Percentiles rank a stretch among this genome's conserved stretches.
These are phyloP conservation scores for Leccinum fallax DNA, from an alignment of 1,284 basidiomycete species.

Conservation along the genomic window DNA sequence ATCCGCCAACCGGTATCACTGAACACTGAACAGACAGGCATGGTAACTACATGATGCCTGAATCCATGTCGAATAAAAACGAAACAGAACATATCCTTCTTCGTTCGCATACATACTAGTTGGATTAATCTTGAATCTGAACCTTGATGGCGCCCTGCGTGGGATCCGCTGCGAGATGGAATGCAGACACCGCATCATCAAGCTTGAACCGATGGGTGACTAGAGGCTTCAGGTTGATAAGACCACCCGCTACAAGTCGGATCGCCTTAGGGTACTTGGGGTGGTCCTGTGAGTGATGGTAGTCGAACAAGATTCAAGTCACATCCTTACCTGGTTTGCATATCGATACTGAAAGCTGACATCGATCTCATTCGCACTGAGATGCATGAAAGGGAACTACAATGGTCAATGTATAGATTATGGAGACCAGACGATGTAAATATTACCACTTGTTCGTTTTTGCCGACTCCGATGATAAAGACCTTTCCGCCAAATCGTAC, in stretches of 20 bases:
- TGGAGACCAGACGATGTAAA: neutral
- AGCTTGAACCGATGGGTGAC: conserved; percentile 85
- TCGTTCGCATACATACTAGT: neutral
- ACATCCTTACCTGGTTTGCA: conserved; percentile 50
- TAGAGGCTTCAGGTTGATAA: conserved; percentile 78
- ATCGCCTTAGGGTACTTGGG: conserved; percentile 78
- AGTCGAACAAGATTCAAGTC: neutral
- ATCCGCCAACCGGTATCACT: neutral
- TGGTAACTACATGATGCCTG: neutral
- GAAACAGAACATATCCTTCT: neutral
- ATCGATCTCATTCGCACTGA: conserved; percentile 67
- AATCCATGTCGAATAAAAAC: neutral
- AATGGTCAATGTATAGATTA: conserved; percentile 5
- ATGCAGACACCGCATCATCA: conserved; percentile 76
- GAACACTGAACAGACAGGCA: neutral
- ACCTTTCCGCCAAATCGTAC: conserved; percentile 62
- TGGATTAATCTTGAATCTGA: conserved; percentile 52
- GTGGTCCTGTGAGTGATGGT: neutral
- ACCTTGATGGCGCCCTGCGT: conserved; percentile 67
- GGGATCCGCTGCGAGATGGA: conserved; percentile 75
- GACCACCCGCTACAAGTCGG: conserved; percentile 69
- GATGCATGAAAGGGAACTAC: conserved; percentile 70
- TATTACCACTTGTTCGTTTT: conserved; percentile 54
- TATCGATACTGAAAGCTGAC: conserved; percentile 67
- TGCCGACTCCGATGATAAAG: conserved; percentile 67